Percentiles rank a stretch among this genome's conserved stretches.
Evolutionary conservation across 192 early-diverging fungal genomes (phyloP).

Genomic region (Gaertneriomyces semiglobifer): DNA sequence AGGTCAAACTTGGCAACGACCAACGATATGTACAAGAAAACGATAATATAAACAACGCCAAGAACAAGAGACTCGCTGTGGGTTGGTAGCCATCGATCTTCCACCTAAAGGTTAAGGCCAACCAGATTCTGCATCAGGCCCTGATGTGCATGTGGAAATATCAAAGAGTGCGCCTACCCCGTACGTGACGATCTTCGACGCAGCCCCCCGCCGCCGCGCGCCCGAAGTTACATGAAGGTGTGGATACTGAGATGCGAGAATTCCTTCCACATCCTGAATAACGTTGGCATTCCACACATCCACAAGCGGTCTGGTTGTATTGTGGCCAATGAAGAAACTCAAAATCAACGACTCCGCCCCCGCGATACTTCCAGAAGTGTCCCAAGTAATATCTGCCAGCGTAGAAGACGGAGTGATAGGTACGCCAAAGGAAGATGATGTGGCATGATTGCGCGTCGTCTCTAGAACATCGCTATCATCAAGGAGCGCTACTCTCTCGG

Average conservation of each 20-base stretch:
- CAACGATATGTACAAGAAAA: constrained; percentile 68
- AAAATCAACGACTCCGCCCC: constrained; percentile 51
- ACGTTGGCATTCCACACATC: too few relatives aligned
- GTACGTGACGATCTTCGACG: too few relatives aligned
- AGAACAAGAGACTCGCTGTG: constrained; percentile 42
- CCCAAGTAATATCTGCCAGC: constrained; percentile 30
- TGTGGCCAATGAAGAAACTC: constrained; percentile 46
- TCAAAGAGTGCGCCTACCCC: neutral
- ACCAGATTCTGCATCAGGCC: neutral
- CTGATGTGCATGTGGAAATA: neutral
- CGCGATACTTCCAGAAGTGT: constrained; percentile 8
- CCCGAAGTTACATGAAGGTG: too few relatives aligned
- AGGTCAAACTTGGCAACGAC: constrained; percentile 63
- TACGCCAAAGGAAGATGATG: constrained; percentile 34
- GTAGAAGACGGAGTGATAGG: constrained; percentile 38
- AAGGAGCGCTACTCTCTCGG: constrained; percentile 9
- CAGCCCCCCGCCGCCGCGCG: too few relatives aligned
- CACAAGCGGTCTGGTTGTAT: too few relatives aligned
- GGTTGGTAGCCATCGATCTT: neutral
- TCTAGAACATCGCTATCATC: constrained; percentile 30
- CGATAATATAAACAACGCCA: constrained; percentile 54
- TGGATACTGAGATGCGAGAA: too few relatives aligned
- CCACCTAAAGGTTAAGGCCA: neutral
- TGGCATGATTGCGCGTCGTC: constrained; percentile 31
- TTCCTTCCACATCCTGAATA: too few relatives aligned